Conservation (phyloP, 2,329 filamentous ascomycete genomes). For the Phialophora macrospora region DNA sequence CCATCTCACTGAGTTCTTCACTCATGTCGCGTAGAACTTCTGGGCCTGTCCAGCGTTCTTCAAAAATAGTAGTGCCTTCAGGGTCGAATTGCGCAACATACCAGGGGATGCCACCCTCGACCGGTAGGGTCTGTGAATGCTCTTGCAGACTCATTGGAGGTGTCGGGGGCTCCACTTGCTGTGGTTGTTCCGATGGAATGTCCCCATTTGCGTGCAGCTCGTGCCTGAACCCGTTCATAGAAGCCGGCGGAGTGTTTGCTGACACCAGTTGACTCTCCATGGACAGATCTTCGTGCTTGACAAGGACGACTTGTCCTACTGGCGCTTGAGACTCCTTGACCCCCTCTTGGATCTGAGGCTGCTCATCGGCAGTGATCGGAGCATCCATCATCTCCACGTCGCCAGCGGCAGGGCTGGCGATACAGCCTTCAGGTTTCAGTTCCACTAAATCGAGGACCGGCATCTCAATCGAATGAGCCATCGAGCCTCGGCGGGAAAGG, state of each 20-base stretch:
- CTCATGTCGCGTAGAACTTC: conserved; percentile 75
- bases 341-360: conserved; percentile 15
- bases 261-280: conserved; percentile 19
- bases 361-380: conserved; percentile 39
- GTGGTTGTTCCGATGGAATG: conserved; percentile 54
- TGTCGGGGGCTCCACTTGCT: conserved; percentile 44
- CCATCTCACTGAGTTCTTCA: conserved; percentile 88
- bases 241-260: conserved; percentile 39
- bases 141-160: conserved; percentile 49
- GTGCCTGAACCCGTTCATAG: conserved; percentile 41
- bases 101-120: conserved; percentile 82
- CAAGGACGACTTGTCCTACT: conserved; percentile 9
- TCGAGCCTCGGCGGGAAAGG: conserved; percentile 57
- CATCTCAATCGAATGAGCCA: conserved; percentile 44
- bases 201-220: conserved; percentile 39
- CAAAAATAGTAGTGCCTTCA: conserved; percentile 76
- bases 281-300: conserved; percentile 21
- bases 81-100: conserved; percentile 83
- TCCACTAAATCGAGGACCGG: conserved; percentile 42
- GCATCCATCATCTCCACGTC: conserved; percentile 49
- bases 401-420: conserved; percentile 31
- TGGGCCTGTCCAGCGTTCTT: conserved; percentile 73
- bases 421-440: conserved; percentile 38
- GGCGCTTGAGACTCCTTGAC: background rate
- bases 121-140: conserved; percentile 58